Evolutionary conservation across 2,329 filamentous ascomycete genomes (phyloP).

Genomic region (Fusarium circinatum): DNA sequence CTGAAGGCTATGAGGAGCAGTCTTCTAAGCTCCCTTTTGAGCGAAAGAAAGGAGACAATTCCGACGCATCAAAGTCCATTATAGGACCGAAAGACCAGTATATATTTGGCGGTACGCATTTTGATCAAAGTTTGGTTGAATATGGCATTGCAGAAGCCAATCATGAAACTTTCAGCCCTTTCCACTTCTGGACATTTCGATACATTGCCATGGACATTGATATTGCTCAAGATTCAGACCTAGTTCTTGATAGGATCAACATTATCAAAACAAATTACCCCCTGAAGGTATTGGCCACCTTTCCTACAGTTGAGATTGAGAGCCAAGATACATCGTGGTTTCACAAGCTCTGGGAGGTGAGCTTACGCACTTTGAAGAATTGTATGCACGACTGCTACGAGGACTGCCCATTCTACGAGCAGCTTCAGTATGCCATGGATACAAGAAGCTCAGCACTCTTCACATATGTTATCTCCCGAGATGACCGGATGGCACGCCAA

Average conservation of each 20-base stretch:
- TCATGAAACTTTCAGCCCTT: background rate
- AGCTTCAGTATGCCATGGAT: slow-evolving; percentile 5
- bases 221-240: background rate
- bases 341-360: background rate
- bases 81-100: background rate
- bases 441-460: background rate
- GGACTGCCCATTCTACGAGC: slow-evolving; percentile 4
- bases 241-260: rapidly evolving
- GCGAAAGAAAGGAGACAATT: background rate
- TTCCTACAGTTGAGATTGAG: background rate
- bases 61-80: background rate
- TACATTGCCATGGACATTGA: background rate
- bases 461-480: background rate
- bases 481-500: background rate
- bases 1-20: background rate
- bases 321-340: background rate
- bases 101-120: background rate
- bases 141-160: background rate
- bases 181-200: background rate
- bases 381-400: slow-evolving; percentile 3
- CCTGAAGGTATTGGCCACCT: background rate
- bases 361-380: background rate
- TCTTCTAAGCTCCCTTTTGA: background rate
- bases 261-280: background rate
- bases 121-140: background rate